Percentiles rank a stretch among this genome's conserved stretches.
These are phyloP conservation scores for Arabis hirsuta DNA, from an alignment of 345 rosid genomes.

Conservation along the genomic window DNA sequence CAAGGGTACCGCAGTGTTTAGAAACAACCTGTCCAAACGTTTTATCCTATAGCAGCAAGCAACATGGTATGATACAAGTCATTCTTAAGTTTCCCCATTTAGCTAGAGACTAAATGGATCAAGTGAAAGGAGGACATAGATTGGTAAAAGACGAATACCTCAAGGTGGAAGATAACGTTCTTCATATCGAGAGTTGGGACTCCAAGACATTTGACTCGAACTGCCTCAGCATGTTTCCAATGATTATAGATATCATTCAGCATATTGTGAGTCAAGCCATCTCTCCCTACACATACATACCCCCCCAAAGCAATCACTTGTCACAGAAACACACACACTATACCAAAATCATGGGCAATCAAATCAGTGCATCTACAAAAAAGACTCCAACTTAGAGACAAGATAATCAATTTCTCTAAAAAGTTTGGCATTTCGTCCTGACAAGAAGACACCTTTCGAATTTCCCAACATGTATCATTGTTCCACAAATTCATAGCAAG, in stretches of 20 bases:
- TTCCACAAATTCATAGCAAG: no score
- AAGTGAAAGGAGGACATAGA: not conserved
- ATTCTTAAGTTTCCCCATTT: not conserved
- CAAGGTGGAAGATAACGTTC: constrained; percentile 79
- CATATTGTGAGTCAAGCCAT: constrained; percentile 98
- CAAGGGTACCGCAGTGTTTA: constrained; percentile 74
- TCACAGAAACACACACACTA: not conserved
- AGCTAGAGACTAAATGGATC: constrained; percentile 1
- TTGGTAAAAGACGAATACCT: constrained; percentile 52
- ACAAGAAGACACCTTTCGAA: not conserved
- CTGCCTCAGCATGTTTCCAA: constrained; percentile 80
- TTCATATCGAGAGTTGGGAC: constrained; percentile 93
- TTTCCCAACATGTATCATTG: not conserved
- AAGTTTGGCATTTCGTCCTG: not conserved
- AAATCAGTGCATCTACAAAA: no score
- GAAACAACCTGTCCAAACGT: constrained; percentile 72
- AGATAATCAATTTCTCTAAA: no score
- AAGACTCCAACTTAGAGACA: no score
- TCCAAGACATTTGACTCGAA: constrained; percentile 86
- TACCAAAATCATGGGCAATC: no score
- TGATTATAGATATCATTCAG: constrained; percentile 83
- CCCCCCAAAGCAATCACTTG: constrained; percentile 11
- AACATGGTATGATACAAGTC: not conserved
- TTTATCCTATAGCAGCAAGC: constrained; percentile 39
- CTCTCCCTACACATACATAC: constrained; percentile 62